These are phyloP conservation scores for Cordyceps farinosa DNA, from an alignment of 2,329 filamentous ascomycete genomes.

Conservation along the genomic window DNA sequence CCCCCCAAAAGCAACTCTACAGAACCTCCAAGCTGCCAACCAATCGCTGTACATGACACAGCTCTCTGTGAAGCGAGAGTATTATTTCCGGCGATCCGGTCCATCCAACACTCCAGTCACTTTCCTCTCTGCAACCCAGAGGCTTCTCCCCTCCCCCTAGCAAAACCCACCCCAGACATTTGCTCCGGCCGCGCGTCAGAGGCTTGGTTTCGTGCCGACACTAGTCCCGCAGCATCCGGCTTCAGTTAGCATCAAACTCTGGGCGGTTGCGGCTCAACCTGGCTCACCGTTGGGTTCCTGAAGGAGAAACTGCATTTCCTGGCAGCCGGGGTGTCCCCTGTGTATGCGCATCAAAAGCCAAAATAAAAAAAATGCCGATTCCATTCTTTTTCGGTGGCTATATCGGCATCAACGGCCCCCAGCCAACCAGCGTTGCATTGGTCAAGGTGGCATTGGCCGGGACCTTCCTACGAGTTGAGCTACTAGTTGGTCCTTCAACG, in stretches of 20 bases:
- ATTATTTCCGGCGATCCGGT: not conserved
- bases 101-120: not conserved
- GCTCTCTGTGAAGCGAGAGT: not conserved
- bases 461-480: not conserved
- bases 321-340: not conserved
- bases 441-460: not conserved
- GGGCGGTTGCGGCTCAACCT: not conserved
- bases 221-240: slow-evolving; percentile 7
- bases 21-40: not conserved
- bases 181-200: slow-evolving; percentile 2
- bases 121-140: not conserved
- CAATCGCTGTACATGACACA: not conserved
- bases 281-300: not conserved
- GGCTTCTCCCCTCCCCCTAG: not conserved
- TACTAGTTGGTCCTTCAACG: not conserved
- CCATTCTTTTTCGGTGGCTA: not conserved
- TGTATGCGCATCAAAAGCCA: not conserved
- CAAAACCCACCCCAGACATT: slow-evolving; percentile 5
- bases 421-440: not conserved
- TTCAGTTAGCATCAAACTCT: not conserved
- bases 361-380: not conserved
- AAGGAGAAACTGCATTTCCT: not conserved
- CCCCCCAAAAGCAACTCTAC: not conserved
- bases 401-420: not conserved
- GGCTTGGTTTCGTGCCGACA: slow-evolving; percentile 10